Conservation (phyloP, 352 stramenopile genomes). For the Globisporangium heterothallicum region DNA sequence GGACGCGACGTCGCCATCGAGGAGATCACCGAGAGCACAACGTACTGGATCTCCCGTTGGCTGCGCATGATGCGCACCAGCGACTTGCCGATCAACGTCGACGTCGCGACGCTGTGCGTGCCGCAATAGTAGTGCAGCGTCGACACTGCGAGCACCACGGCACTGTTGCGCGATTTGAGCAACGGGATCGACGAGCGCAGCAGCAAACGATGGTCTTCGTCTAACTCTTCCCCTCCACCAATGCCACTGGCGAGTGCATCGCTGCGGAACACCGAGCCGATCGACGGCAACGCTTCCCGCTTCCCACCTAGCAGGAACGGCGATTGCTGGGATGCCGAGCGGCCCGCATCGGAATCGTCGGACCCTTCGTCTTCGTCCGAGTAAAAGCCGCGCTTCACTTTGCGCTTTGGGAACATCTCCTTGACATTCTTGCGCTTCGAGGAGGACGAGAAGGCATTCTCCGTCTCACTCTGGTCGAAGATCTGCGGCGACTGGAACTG, state of each 20-base stretch:
- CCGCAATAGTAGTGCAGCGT: slow-evolving; percentile 97
- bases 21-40: slow-evolving; percentile 92
- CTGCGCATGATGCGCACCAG: slow-evolving; percentile 96
- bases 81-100: slow-evolving; percentile 93
- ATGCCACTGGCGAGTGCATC: slow-evolving; percentile 64
- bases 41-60: slow-evolving; percentile 97
- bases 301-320: slow-evolving; percentile 41
- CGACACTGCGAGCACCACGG: slow-evolving; percentile 95
- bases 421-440: slow-evolving; percentile 32
- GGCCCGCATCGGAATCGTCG: slow-evolving; percentile 31
- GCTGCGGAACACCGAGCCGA: slow-evolving; percentile 74
- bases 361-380: slow-evolving; percentile 92
- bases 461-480: slow-evolving; percentile 21
- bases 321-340: slow-evolving; percentile 24
- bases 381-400: slow-evolving; percentile 93
- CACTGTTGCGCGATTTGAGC: slow-evolving; percentile 96
- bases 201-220: slow-evolving; percentile 94
- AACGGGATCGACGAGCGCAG: slow-evolving; percentile 94
- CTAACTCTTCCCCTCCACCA: slow-evolving; percentile 79
- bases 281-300: slow-evolving; percentile 45
- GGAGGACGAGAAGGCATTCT: not conserved
- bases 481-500: slow-evolving; percentile 91
- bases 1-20: slow-evolving; percentile 92
- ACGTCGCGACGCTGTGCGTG: slow-evolving; percentile 77
- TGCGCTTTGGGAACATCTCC: slow-evolving; percentile 55